These are phyloP conservation scores for Biancaea sappan DNA, from an alignment of 306 rosid species.

Conservation along the genomic window DNA sequence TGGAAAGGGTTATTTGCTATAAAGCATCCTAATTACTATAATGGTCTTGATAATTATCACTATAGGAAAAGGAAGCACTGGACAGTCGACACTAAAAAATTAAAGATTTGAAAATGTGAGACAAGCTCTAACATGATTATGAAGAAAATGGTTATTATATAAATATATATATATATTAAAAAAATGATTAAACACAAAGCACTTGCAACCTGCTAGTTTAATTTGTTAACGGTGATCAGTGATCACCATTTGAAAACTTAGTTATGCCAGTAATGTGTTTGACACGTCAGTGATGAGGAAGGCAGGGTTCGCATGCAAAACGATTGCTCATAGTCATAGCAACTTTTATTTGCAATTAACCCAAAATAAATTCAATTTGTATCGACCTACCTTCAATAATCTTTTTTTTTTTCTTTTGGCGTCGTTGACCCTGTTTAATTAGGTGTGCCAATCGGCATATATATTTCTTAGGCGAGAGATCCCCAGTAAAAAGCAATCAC, in stretches of 20 bases:
- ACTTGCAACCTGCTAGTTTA: neutral
- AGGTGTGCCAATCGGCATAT: no score
- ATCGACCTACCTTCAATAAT: neutral
- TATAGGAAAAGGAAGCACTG: conserved; percentile 11
- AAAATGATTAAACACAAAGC: conserved; percentile 7
- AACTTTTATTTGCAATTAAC: conserved; percentile 12
- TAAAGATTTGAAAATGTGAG: conserved; percentile 21
- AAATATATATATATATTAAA: no score
- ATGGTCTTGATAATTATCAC: neutral
- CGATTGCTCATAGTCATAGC: neutral
- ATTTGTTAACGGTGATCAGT: neutral
- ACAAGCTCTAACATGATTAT: conserved; percentile 25
- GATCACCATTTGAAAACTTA: neutral
- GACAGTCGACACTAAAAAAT: conserved; percentile 15
- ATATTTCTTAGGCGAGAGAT: no score
- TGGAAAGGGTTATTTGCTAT: conserved; percentile 11
- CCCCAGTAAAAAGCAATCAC: no score
- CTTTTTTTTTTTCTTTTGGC: neutral
- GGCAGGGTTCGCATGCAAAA: conserved; percentile 22
- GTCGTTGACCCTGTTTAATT: neutral
- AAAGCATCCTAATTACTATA: neutral
- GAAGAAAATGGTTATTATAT: conserved; percentile 26
- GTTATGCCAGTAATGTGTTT: neutral
- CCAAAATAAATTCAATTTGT: neutral
- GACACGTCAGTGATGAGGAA: conserved; percentile 3